These are phyloP conservation scores for Primulina eburnea DNA, from an alignment of 257 asterid species.

Conservation along the genomic window DNA sequence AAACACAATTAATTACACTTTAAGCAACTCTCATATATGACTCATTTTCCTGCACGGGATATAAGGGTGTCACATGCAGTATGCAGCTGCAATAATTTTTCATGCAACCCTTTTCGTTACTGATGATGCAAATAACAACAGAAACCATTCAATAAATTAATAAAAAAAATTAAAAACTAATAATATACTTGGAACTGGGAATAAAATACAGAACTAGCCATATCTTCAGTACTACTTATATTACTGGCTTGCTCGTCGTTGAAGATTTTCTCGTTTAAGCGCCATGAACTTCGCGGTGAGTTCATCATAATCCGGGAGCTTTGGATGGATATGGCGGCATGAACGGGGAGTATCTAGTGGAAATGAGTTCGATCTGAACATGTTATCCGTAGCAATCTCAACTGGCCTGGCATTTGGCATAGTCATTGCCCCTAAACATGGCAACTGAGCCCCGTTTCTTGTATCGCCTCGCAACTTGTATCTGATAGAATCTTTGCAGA, in stretches of 20 bases:
- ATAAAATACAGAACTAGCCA: not conserved
- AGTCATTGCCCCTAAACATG: slow-evolving; percentile 39
- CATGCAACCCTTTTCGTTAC: not conserved
- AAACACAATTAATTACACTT: no score
- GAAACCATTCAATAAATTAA: not conserved
- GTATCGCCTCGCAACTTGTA: not conserved
- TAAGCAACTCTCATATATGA: no score
- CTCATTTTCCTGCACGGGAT: not conserved
- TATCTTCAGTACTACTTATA: not conserved
- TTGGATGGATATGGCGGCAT: slow-evolving; percentile 69
- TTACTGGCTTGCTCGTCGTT: not conserved
- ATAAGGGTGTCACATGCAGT: not conserved
- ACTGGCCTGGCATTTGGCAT: slow-evolving; percentile 44
- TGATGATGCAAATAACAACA: not conserved
- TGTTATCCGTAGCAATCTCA: slow-evolving; percentile 27
- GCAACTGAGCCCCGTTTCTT: not conserved
- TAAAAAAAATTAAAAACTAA: not conserved
- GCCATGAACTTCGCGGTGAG: slow-evolving; percentile 60
- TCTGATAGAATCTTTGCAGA: not conserved
- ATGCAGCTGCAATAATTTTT: not conserved
- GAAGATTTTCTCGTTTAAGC: slow-evolving; percentile 52
- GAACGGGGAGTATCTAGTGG: slow-evolving; percentile 28
- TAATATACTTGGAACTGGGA: not conserved
- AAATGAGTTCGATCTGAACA: slow-evolving; percentile 46
- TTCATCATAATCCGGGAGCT: slow-evolving; percentile 87